These are phyloP conservation scores for Prunus salicina DNA, from an alignment of 306 rosid species.

Conservation along the genomic window DNA sequence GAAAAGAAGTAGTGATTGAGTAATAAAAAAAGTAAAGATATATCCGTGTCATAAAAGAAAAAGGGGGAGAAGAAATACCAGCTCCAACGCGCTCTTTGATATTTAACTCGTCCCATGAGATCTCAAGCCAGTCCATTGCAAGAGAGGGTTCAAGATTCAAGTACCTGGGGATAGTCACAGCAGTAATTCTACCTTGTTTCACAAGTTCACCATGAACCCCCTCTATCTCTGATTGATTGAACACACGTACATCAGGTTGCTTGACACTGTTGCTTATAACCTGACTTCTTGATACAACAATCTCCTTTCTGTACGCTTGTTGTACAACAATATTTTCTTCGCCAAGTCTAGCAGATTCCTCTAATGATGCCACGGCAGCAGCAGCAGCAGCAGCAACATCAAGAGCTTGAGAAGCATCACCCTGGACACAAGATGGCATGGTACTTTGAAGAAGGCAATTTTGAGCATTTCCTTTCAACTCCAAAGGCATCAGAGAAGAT, in stretches of 20 bases:
- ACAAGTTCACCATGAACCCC: conserved; percentile 39
- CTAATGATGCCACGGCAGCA: conserved; percentile 28
- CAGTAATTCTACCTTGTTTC: conserved; percentile 37
- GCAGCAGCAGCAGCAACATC: conserved; percentile 33
- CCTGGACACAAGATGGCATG: conserved; percentile 40
- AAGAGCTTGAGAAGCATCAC: conserved; percentile 39
- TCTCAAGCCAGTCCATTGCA: conserved; percentile 99
- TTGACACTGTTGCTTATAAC: conserved; percentile 32
- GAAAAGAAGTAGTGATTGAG: conserved; percentile 2
- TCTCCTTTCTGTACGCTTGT: conserved; percentile 36
- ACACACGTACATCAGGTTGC: conserved; percentile 31
- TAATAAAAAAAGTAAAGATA: neutral
- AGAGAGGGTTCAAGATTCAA: conserved; percentile 88
- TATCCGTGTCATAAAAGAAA: neutral
- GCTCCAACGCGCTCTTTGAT: conserved; percentile 95
- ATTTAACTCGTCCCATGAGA: conserved; percentile 86
- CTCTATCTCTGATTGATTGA: conserved; percentile 41
- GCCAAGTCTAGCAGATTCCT: conserved; percentile 23
- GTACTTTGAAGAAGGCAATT: conserved; percentile 42
- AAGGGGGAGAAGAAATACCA: conserved; percentile 45
- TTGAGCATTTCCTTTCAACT: conserved; percentile 38
- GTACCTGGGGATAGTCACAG: conserved; percentile 54
- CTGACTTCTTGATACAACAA: conserved; percentile 41
- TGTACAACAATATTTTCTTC: conserved; percentile 37
- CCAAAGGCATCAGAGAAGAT: conserved; percentile 37